Conservation (phyloP, 176 grass and related monocot species). For the Luzula sylvatica region DNA sequence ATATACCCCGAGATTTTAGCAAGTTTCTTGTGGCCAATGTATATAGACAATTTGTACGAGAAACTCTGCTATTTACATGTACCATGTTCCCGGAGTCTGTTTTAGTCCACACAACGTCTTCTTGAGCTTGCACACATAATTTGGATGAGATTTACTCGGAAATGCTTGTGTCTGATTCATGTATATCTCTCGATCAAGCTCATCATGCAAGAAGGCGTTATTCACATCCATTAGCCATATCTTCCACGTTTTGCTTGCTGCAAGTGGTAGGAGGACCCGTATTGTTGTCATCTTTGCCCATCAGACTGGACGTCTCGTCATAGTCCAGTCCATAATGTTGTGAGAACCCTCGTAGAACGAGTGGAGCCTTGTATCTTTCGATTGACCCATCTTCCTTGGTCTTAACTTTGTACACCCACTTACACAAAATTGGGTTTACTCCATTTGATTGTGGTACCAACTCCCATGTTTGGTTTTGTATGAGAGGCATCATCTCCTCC, state of each 20-base stretch:
- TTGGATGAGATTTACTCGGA: slow-evolving; percentile 2
- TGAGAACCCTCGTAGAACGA: not conserved
- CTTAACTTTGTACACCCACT: slow-evolving; percentile 15
- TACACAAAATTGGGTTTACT: slow-evolving; percentile 8
- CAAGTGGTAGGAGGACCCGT: slow-evolving; percentile 4
- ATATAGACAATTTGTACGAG: not conserved
- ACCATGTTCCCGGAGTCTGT: not conserved
- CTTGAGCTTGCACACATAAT: slow-evolving; percentile 11
- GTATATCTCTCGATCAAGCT: slow-evolving; percentile 10
- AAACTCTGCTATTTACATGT: slow-evolving; percentile 10
- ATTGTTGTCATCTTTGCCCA: not conserved
- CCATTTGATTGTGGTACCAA: not conserved
- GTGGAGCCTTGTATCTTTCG: not conserved
- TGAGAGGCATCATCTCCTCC: no score
- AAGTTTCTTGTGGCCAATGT: not conserved
- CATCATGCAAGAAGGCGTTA: slow-evolving; percentile 1
- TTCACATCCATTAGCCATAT: not conserved
- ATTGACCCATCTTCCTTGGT: not conserved
- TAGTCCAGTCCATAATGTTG: slow-evolving; percentile 14
- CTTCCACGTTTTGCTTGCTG: not conserved
- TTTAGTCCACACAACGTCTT: slow-evolving; percentile 7
- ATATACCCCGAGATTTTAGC: slow-evolving; percentile 1
- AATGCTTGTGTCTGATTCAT: not conserved
- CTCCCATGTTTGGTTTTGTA: no score
- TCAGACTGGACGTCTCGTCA: not conserved